phyloP scores from a whole-genome alignment of 371 early-diverging fungal genomes.

The Mucor piriformis region DNA sequence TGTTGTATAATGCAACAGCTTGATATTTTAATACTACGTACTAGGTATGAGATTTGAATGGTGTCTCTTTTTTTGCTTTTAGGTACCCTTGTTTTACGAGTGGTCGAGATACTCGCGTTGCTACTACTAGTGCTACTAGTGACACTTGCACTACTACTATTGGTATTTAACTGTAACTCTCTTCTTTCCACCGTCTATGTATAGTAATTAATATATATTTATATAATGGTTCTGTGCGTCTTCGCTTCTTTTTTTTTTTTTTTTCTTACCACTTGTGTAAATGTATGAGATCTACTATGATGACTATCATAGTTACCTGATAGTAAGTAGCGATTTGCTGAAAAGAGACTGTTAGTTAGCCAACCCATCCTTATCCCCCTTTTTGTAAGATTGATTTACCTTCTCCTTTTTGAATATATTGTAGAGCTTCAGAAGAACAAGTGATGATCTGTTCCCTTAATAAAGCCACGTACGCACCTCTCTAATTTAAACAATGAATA shows the following conservation, averaged over 20 bases:
- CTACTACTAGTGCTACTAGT: slow-evolving; percentile 11
- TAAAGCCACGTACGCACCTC: slow-evolving; percentile 87
- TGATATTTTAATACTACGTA: not conserved
- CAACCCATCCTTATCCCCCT: not conserved
- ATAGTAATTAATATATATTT: no score
- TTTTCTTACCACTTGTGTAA: slow-evolving; percentile 78
- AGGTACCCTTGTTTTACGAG: slow-evolving; percentile 10
- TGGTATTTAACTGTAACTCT: not conserved
- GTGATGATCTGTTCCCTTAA: slow-evolving; percentile 90
- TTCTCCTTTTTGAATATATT: slow-evolving; percentile 80
- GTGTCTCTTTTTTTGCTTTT: not conserved
- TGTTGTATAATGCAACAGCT: no score
- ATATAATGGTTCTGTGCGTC: no score
- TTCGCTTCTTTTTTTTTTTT: not conserved
- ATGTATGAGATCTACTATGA: slow-evolving; percentile 89
- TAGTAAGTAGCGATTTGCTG: slow-evolving; percentile 79
- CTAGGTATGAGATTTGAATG: slow-evolving; percentile 17
- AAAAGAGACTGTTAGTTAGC: not conserved
- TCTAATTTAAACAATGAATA: slow-evolving; percentile 34
- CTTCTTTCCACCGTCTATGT: slow-evolving; percentile 15
- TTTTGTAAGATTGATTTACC: slow-evolving; percentile 33
- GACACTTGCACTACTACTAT: slow-evolving; percentile 1
- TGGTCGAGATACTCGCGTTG: slow-evolving; percentile 6
- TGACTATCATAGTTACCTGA: slow-evolving; percentile 87
- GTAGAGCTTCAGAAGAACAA: slow-evolving; percentile 78